A percentile compares a stretch with the other conserved stretches of the same genome.
These are phyloP conservation scores for Penicillium odoratum DNA, from an alignment of 495 filamentous ascomycete genomes.

Conservation along the genomic window DNA sequence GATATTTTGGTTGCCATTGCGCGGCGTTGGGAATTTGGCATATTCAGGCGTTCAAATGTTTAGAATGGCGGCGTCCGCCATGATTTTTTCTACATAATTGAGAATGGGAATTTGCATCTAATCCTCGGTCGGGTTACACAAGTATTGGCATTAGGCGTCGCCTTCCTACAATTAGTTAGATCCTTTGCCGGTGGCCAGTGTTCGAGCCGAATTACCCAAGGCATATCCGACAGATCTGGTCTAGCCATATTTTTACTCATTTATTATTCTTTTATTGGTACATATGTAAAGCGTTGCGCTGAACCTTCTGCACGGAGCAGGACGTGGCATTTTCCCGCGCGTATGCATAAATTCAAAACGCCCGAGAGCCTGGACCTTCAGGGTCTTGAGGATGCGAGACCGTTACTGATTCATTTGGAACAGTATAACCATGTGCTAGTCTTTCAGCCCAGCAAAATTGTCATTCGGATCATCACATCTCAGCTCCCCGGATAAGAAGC, in stretches of 20 bases:
- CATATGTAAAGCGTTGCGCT: constrained; percentile 54
- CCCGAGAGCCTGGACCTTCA: not conserved
- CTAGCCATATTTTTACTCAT: not conserved
- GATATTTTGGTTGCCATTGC: constrained; percentile 29
- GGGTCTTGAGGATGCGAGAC: not conserved
- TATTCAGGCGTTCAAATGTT: constrained; percentile 38
- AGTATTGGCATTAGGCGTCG: not conserved
- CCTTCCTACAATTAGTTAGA: not conserved
- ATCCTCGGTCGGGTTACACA: no score
- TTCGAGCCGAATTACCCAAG: not conserved
- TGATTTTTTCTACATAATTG: constrained; percentile 12
- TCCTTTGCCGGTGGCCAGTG: not conserved
- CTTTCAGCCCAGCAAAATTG: not conserved
- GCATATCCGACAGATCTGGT: not conserved
- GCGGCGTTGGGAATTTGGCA: constrained; percentile 17
- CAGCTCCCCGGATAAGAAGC: not conserved
- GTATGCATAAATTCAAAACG: not conserved
- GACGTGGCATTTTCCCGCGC: constrained; percentile 51
- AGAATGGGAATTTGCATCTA: not conserved
- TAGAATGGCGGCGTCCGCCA: constrained; percentile 41
- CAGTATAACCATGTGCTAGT: not conserved
- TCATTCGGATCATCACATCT: not conserved
- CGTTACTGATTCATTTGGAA: not conserved
- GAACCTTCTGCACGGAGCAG: constrained; percentile 43
- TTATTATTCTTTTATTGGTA: not conserved